Base-by-base conservation (phyloP, 257 asterid genomes). In the Hygrophila difformis region DNA sequence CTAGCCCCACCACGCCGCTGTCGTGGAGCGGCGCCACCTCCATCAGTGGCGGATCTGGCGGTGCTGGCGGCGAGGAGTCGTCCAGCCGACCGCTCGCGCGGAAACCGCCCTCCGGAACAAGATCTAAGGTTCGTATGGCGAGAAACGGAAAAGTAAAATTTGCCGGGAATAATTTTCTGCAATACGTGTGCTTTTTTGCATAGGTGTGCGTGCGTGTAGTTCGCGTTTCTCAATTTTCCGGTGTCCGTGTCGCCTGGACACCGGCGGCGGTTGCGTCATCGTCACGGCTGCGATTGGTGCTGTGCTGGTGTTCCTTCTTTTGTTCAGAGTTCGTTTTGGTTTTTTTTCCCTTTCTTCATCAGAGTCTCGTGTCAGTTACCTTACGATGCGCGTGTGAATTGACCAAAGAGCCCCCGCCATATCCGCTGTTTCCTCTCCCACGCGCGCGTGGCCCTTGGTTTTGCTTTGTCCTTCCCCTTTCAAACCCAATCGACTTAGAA, bases 1-100 rank as follows among this genome's bases (percentile, higher is more conserved):
- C 68, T 2, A 84, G 93, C 47, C 93, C 93, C 1, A 64, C 68
- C 33, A 84, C 95, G 53, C 86, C 95, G 53, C 79, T 81, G 8
- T 81, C 89, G 1, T 84, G 82, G 86, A 72, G 77, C 64, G 84
- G 74, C 57, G 87, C 68, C 59, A 69, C 87, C 53, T 71, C 92
- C 21, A 33, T 44, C 56, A 76, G 87, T 68, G 75, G 65, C 3
- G 71, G 73, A 61, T 67, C 73, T 51, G 73, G 65, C 20, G 71
- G 57, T 21, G 56, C 55, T 49, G 64, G 26, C 51, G 75, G 36
- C 61, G 77, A 48, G 5, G 66, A 53, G 44, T 50, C 60, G 48
- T 77, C 84, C 14, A 67, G 83, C 67, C 55, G 47, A 5, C 65
- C 61, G 0, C 42, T 19, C 20, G 40, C 31, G 50, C 53, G 54